Base-by-base conservation (phyloP, 345 rosid genomes). In the Brassica juncea region DNA sequence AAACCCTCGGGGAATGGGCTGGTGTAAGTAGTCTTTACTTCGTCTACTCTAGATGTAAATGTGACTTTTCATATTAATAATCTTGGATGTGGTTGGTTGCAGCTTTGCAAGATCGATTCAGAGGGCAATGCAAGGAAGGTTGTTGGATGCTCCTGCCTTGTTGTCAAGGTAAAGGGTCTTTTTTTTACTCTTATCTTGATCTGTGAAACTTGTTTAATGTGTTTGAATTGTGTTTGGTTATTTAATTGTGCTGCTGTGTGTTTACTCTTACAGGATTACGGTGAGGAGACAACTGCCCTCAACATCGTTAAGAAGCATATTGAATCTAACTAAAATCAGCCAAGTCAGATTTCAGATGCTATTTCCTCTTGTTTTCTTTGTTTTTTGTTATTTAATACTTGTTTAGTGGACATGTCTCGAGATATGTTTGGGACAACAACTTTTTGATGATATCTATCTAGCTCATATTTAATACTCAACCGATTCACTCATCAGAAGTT, bases 1-100 rank as follows among this genome's bases (percentile, higher is more conserved):
- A 93, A 80, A 83, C 92, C 42, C 94, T 91, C 1, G 97, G 97
- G 12, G 98, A 93, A 82, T 93, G 98, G 98, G 94, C 92, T 76
- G 97, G 97, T 55, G 94, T 93, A 85, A 87, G 94, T 89, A 54
- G 25, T 54, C 59, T 54, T 54, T 6, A n/a, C 2, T 49, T n/a
- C 16, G 57, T 54, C 23, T 15, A 15, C 23, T 54, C 23, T 16
- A 15, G 59, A 14, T 1, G 19, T 49, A 49, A 49, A 49, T n/a
- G 59, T n/a, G 58, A 47, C 15, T 49, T 25, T 15, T 21, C 1
- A 2, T 30, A 10, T 27, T 73, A 6, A 32, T 55, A 2, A 63
- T 71, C 6, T 74, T 74, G 30, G 62, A 62, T 81, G 54, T 71
- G 15, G 19, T 66, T 54, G 25, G 9, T 54, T 83, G 77, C 87